Evolutionary conservation across 257 asterid species (phyloP).

Genomic region (Solanum sitiens): DNA sequence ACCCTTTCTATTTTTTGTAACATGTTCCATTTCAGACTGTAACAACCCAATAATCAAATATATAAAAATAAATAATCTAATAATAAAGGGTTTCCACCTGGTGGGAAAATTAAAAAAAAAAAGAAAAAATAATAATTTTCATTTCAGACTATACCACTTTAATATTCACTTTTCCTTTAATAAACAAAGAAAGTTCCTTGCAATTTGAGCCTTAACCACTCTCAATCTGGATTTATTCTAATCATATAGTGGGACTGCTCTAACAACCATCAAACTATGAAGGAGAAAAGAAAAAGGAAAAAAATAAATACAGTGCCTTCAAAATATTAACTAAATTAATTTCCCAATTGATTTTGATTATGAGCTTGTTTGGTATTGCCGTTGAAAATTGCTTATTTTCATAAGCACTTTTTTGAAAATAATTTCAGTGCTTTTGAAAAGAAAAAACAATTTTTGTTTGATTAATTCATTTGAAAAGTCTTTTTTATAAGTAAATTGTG

Average conservation of each 20-base stretch:
- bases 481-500: too few relatives aligned
- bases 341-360: background rate
- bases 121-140: background rate
- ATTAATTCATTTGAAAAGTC: too few relatives aligned
- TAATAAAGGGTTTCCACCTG: too few relatives aligned
- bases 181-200: background rate
- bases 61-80: background rate
- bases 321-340: background rate
- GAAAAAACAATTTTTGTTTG: too few relatives aligned
- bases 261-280: background rate
- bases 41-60: background rate
- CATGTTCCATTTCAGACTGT: background rate
- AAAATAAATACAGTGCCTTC: background rate
- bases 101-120: too few relatives aligned
- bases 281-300: background rate
- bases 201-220: background rate
- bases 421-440: too few relatives aligned
- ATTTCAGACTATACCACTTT: background rate
- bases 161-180: background rate
- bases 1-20: background rate
- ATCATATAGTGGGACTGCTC: background rate
- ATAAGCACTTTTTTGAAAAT: too few relatives aligned
- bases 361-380: too few relatives aligned
- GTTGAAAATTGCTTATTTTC: too few relatives aligned
- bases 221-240: background rate